phyloP scores from a whole-genome alignment of 352 stramenopile genomes.

The Pythium brachiatum region DNA sequence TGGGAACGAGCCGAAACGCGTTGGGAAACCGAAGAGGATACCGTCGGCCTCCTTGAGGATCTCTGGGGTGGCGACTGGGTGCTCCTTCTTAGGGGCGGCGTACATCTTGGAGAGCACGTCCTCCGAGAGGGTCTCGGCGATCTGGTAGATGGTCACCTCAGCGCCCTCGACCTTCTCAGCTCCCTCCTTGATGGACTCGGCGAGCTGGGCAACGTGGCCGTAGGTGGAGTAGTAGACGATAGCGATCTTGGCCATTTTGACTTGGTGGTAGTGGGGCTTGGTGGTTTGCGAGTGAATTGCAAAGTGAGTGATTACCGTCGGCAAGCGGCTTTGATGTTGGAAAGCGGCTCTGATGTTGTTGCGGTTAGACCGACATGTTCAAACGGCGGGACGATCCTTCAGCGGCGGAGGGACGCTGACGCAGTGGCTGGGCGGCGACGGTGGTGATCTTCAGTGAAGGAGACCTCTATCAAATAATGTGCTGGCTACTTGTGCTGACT shows the following conservation, averaged over 20 bases:
- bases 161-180: conserved; percentile 56
- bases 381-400: no score
- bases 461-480: no score
- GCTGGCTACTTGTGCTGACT: no score
- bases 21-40: conserved; percentile 84
- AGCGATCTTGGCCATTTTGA: conserved; percentile 53
- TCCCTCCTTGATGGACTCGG: conserved; percentile 56
- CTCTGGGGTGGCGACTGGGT: conserved; percentile 52
- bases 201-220: conserved; percentile 65
- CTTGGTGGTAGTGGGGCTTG: background rate
- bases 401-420: no score
- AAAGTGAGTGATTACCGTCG: conserved; percentile 17
- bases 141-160: conserved; percentile 53
- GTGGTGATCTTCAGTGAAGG: no score
- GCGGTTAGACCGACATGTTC: no score
- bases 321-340: background rate
- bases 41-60: conserved; percentile 64
- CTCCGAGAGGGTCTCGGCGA: conserved; percentile 69
- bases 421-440: no score
- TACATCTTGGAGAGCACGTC: conserved; percentile 69
- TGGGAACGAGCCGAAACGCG: conserved; percentile 74
- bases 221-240: conserved; percentile 83
- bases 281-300: conserved; percentile 20
- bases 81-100: conserved; percentile 57
- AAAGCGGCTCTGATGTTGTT: no score